Percentiles rank a stretch among this genome's conserved stretches.
phyloP scores from a whole-genome alignment of 1,284 basidiomycete species.

The Ceratobasidium sp. region DNA sequence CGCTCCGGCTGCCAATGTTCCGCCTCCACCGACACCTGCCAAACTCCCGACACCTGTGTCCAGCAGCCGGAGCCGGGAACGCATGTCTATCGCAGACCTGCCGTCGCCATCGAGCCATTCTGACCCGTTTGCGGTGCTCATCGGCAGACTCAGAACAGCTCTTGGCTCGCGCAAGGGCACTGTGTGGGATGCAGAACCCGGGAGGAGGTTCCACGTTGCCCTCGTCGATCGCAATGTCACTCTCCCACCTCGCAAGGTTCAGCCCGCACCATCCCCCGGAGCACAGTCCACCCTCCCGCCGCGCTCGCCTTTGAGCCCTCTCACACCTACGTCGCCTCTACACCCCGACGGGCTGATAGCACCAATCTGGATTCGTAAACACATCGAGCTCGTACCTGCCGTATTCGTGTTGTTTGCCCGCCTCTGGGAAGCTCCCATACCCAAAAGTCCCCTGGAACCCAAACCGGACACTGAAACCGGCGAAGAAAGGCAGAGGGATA shows the following conservation, averaged over 20 bases:
- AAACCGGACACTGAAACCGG: slow-evolving; percentile 62
- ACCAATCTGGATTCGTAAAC: slow-evolving; percentile 96
- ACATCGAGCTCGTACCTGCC: slow-evolving; percentile 86
- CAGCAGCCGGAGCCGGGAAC: slow-evolving; percentile 44
- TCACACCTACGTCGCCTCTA: slow-evolving; percentile 85
- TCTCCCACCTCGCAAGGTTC: slow-evolving; percentile 85
- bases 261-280: slow-evolving; percentile 56
- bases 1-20: slow-evolving; percentile 43
- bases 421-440: slow-evolving; percentile 69
- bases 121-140: slow-evolving; percentile 58
- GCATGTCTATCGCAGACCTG: slow-evolving; percentile 29
- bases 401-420: slow-evolving; percentile 91
- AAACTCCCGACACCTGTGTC: slow-evolving; percentile 55
- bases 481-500: slow-evolving; percentile 76
- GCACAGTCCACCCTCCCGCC: slow-evolving; percentile 44
- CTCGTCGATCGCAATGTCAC: slow-evolving; percentile 64
- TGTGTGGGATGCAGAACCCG: slow-evolving; percentile 52
- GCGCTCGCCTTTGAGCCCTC: slow-evolving; percentile 90
- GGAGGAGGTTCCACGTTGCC: slow-evolving; percentile 79
- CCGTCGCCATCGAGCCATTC: slow-evolving; percentile 19
- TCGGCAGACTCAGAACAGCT: slow-evolving; percentile 63
- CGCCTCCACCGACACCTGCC: slow-evolving; percentile 30
- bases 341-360: slow-evolving; percentile 95
- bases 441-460: slow-evolving; percentile 57
- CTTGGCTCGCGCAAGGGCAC: slow-evolving; percentile 65